Evolutionary conservation across 768 basidiomycete genomes (phyloP).

Genomic region (Hirschioporus abietinus): DNA sequence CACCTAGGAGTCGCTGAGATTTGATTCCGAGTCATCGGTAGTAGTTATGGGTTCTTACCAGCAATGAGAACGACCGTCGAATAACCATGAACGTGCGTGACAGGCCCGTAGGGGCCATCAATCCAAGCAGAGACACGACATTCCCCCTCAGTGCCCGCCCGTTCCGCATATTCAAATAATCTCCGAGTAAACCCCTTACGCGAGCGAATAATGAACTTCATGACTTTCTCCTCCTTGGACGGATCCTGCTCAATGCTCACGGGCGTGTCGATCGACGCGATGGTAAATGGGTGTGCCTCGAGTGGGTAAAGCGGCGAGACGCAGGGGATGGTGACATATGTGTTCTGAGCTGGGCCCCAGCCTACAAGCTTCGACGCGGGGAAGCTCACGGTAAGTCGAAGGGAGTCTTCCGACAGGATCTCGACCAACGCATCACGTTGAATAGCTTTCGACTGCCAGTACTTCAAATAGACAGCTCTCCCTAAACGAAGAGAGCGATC

Average conservation of each 20-base stretch:
- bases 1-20: not conserved
- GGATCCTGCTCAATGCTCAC: not conserved
- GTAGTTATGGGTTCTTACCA: conserved; percentile 24
- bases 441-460: not conserved
- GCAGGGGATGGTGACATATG: not conserved
- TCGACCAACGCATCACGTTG: not conserved
- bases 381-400: not conserved
- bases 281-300: not conserved
- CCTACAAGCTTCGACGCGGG: not conserved
- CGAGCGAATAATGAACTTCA: not conserved
- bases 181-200: not conserved
- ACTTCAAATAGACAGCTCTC: not conserved
- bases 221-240: not conserved
- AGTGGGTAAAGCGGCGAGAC: not conserved
- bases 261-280: not conserved
- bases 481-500: not conserved
- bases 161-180: not conserved
- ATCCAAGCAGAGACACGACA: conserved; percentile 19
- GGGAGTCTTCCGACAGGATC: not conserved
- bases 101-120: conserved; percentile 39
- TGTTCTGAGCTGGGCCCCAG: not conserved
- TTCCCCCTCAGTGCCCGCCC: not conserved
- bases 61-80: conserved; percentile 37
- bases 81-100: conserved; percentile 30
- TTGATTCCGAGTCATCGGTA: not conserved